Percentiles rank a stretch among this genome's conserved stretches.
Conservation (phyloP, 116 monocot genomes). For the Trichopus zeylanicus region DNA sequence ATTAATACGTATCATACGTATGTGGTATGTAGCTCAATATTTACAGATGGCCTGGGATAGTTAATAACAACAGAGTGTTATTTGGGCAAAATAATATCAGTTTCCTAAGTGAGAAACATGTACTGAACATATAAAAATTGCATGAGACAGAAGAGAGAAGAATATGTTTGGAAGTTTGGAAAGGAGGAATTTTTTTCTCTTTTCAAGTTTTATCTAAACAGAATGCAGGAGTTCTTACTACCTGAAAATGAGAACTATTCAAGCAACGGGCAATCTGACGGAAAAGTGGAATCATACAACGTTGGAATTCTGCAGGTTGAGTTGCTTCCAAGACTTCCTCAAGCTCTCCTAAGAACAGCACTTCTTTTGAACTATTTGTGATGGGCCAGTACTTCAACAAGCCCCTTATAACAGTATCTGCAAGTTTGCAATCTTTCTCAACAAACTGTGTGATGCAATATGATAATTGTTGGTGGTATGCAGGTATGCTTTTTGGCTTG, state of each 20-base stretch:
- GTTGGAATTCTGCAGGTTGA: constrained; percentile 22
- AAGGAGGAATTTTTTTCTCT: not conserved
- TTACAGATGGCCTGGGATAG: no score
- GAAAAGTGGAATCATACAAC: constrained; percentile 24
- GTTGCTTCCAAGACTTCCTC: constrained; percentile 17
- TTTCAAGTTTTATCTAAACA: not conserved
- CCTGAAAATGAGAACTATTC: constrained; percentile 24
- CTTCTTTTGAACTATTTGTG: constrained; percentile 24
- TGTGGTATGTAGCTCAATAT: no score
- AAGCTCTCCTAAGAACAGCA: constrained; percentile 23
- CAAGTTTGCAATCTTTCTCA: constrained; percentile 27
- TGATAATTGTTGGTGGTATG: constrained; percentile 21
- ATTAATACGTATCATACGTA: no score
- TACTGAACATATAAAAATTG: no score
- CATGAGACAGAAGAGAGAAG: no score
- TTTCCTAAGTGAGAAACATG: no score
- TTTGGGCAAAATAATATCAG: no score
- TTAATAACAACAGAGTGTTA: no score
- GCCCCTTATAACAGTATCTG: constrained; percentile 25
- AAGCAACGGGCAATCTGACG: constrained; percentile 19
- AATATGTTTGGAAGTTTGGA: not conserved
- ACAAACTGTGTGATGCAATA: constrained; percentile 22
- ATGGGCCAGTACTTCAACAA: constrained; percentile 26
- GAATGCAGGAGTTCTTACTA: not conserved
- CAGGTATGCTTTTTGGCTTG: constrained; percentile 13